These are phyloP conservation scores for Penicillium palitans DNA, from an alignment of 2,329 filamentous ascomycete genomes.

Conservation along the genomic window DNA sequence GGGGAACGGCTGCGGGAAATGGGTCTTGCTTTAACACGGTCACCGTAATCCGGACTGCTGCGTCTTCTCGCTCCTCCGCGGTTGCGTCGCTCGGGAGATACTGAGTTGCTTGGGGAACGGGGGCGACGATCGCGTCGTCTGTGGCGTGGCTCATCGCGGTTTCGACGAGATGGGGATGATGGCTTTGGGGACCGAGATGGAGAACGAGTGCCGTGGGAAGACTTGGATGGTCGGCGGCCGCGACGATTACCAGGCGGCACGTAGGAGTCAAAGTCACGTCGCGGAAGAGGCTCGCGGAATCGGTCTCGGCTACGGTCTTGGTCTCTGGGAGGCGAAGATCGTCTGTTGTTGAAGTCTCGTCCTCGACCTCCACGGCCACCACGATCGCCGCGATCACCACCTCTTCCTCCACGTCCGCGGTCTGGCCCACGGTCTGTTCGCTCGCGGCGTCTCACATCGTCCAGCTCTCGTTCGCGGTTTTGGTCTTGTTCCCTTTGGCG, in stretches of 20 bases:
- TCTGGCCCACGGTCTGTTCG: slow-evolving; percentile 32
- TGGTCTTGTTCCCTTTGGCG: slow-evolving; percentile 70
- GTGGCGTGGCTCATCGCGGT: slow-evolving; percentile 30
- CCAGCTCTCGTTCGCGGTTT: slow-evolving; percentile 69
- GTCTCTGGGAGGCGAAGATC: slow-evolving; percentile 54
- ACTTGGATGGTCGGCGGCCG: slow-evolving; percentile 40
- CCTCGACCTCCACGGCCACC: slow-evolving; percentile 33
- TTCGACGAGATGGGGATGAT: slow-evolving; percentile 28
- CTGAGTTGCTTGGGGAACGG: slow-evolving; percentile 34
- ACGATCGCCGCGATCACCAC: slow-evolving; percentile 37
- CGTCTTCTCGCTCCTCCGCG: slow-evolving; percentile 38
- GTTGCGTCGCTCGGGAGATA: slow-evolving; percentile 42
- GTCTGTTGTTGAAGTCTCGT: slow-evolving; percentile 49
- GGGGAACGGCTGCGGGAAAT: slow-evolving; percentile 50
- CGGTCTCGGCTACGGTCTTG: slow-evolving; percentile 45
- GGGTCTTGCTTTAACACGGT: slow-evolving; percentile 54
- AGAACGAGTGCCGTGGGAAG: slow-evolving; percentile 33
- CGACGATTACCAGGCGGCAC: slow-evolving; percentile 50
- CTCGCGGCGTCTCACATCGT: slow-evolving; percentile 62
- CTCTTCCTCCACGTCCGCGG: slow-evolving; percentile 39
- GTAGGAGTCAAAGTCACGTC: slow-evolving; percentile 59
- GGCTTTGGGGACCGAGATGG: slow-evolving; percentile 33
- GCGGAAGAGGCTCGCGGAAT: slow-evolving; percentile 47
- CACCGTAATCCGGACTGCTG: slow-evolving; percentile 42
- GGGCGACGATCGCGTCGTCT: slow-evolving; percentile 31